Conservation (phyloP, 164 flowering plant species). For the Amborella trichopoda region DNA sequence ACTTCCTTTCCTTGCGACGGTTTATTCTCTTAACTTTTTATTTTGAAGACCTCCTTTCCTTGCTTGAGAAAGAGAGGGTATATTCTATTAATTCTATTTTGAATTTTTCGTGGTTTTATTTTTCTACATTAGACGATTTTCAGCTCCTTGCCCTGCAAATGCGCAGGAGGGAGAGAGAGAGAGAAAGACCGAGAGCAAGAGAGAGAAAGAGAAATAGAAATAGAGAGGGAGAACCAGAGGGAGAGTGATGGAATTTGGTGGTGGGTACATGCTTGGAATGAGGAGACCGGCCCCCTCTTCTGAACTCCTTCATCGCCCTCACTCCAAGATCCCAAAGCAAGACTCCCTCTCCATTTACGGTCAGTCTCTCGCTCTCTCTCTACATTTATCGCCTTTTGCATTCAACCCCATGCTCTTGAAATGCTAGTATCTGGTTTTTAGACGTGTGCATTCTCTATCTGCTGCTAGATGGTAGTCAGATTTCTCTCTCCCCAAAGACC, state of each 20-base stretch:
- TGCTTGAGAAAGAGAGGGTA: no score
- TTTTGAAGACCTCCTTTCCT: no score
- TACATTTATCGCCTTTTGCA: not conserved
- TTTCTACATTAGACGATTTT: not conserved
- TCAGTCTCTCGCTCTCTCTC: slow-evolving; percentile 7
- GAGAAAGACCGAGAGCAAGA: no score
- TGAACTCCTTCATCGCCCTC: slow-evolving; percentile 33
- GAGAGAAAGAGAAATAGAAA: no score
- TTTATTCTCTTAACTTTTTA: no score
- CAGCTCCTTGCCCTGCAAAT: not conserved
- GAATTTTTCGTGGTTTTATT: not conserved
- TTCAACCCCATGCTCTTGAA: not conserved
- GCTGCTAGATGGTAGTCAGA: not conserved
- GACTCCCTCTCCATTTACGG: slow-evolving; percentile 76
- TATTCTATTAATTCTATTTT: not conserved
- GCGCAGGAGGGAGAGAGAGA: slow-evolving; percentile 1
- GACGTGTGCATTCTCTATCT: not conserved
- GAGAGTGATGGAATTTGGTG: slow-evolving; percentile 13
- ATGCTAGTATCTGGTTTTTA: not conserved
- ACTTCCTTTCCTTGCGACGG: no score
- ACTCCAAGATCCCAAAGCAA: slow-evolving; percentile 42
- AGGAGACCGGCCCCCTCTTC: slow-evolving; percentile 31
- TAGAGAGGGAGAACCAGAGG: no score
- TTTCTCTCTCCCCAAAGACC: not conserved
- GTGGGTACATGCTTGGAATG: slow-evolving; percentile 43